phyloP scores from a whole-genome alignment of 768 basidiomycete species.

The Lactarius hatsudake region DNA sequence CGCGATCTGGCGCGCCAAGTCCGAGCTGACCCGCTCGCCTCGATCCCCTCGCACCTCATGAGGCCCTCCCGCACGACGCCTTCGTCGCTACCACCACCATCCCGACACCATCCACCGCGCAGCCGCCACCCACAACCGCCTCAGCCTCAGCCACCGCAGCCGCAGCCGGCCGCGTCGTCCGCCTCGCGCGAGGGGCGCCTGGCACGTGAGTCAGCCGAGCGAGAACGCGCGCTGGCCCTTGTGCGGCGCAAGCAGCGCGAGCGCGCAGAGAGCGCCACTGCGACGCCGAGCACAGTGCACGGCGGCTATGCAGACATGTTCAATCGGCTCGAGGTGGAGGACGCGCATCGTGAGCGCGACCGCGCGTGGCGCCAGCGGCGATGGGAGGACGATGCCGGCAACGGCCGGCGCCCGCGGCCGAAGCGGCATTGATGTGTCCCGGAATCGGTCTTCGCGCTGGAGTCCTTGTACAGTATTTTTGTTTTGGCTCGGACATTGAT shows the following conservation, averaged over 20 bases:
- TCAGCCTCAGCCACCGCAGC: slow-evolving; percentile 16
- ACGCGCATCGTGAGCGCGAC: slow-evolving; percentile 54
- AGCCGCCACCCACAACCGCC: slow-evolving; percentile 13
- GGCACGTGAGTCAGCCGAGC: slow-evolving; percentile 70
- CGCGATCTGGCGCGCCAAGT: slow-evolving; percentile 64
- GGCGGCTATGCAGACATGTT: slow-evolving; percentile 66
- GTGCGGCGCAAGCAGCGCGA: slow-evolving; percentile 62
- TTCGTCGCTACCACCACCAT: neutral
- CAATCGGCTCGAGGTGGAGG: slow-evolving; percentile 68
- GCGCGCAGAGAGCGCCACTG: slow-evolving; percentile 60
- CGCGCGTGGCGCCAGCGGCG: slow-evolving; percentile 35
- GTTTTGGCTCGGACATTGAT: neutral
- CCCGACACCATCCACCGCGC: slow-evolving; percentile 31
- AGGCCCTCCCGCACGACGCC: slow-evolving; percentile 33
- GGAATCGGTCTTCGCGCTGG: neutral
- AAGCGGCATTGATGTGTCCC: slow-evolving; percentile 4
- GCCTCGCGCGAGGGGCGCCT: slow-evolving; percentile 50
- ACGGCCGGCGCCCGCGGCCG: slow-evolving; percentile 4
- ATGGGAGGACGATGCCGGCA: slow-evolving; percentile 21
- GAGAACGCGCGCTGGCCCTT: slow-evolving; percentile 70
- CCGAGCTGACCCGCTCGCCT: slow-evolving; percentile 67
- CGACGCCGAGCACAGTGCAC: slow-evolving; percentile 68
- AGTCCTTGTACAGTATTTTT: neutral
- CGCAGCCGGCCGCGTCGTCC: slow-evolving; percentile 26
- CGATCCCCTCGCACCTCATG: slow-evolving; percentile 65